Base-by-base conservation (phyloP, 805 yeast species). In the Candida andamanensis region DNA sequence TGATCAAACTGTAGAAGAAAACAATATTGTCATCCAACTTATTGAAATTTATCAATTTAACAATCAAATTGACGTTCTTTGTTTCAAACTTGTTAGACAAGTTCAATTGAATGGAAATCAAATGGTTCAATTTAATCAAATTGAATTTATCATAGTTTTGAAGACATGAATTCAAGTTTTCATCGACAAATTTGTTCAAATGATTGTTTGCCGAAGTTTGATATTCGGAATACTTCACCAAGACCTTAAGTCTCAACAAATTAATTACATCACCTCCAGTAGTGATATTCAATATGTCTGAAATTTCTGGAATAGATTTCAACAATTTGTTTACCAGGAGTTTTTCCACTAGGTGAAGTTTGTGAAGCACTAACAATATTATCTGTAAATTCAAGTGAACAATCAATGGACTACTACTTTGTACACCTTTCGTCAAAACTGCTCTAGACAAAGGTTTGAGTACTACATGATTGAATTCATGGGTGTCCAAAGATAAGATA, bases 351-450 rank as follows among this genome's bases (percentile, higher is more conserved):
- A 31, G 4, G 6, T 63, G 52, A n/a, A 80, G 58, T 47, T 84
- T 83, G 33, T 64, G 61, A 36, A 85, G 56, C 1, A 71, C 58
- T 22, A 70, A 65, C 15, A 71, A 54, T 2, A 86, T 52, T 12
- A 85, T 41, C 46, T 83, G 87, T 17, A 78, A 60, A 0, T 79
- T 68, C 17, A 82, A 60, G 44, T 82, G 95, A 34, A 69, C 72
- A 12, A 86, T 64, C 11, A 87, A 52, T 12, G 69, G 59, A 28
- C 69, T 68, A 21, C 42, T 45, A 3, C 51, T 36, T 12, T 42
- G 46, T 27, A 90, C 53, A 35, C 83, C 72, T 40, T 77, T 80
- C 1, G 70, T 60, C 29, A 89, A 55, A 0, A 81, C 64, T 2
- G 67, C 35, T 42, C 76, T 73, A 2, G 81, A 72, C 12, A 87